Conservation (phyloP, 1,139 yeast species). For the Zygosaccharomyces sapae region DNA sequence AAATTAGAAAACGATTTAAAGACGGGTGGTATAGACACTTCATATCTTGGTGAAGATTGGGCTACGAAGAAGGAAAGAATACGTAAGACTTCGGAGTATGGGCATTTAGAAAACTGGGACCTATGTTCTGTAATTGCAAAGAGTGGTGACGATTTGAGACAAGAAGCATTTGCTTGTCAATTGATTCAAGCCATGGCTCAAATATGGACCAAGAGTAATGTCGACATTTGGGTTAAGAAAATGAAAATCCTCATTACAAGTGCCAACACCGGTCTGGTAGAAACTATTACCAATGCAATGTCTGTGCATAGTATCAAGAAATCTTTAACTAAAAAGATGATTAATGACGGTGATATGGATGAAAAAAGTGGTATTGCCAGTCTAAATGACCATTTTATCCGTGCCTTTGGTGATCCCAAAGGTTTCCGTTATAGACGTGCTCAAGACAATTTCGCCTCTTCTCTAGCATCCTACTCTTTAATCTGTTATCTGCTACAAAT, state of each 20-base stretch:
- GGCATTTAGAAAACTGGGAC: slow-evolving; percentile 90
- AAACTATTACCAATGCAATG: slow-evolving; percentile 89
- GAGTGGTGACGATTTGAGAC: slow-evolving; percentile 92
- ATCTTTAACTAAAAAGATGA: slow-evolving; percentile 73
- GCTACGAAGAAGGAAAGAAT: slow-evolving; percentile 72
- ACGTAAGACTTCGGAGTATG: slow-evolving; percentile 68
- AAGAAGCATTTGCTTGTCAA: slow-evolving; percentile 97
- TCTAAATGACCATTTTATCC: slow-evolving; percentile 68
- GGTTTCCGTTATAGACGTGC: slow-evolving; percentile 59
- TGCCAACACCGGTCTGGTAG: slow-evolving; percentile 86
- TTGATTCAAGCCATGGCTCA: slow-evolving; percentile 78
- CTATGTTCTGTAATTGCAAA: slow-evolving; percentile 91
- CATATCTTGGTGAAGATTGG: slow-evolving; percentile 92
- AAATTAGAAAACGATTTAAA: slow-evolving; percentile 87
- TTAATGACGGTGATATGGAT: slow-evolving; percentile 47
- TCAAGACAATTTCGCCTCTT: slow-evolving; percentile 74
- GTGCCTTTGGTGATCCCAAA: slow-evolving; percentile 62
- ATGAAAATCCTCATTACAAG: slow-evolving; percentile 92
- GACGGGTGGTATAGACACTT: slow-evolving; percentile 57
- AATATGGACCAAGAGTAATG: slow-evolving; percentile 67
- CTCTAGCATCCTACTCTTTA: slow-evolving; percentile 84
- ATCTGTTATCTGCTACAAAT: slow-evolving; percentile 85
- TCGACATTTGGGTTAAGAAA: slow-evolving; percentile 82
- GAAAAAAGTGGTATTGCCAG: slow-evolving; percentile 69
- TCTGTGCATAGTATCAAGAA: slow-evolving; percentile 92